These are phyloP conservation scores for Trichoderma sp. DNA, from an alignment of 2,329 filamentous ascomycete genomes.

Conservation along the genomic window DNA sequence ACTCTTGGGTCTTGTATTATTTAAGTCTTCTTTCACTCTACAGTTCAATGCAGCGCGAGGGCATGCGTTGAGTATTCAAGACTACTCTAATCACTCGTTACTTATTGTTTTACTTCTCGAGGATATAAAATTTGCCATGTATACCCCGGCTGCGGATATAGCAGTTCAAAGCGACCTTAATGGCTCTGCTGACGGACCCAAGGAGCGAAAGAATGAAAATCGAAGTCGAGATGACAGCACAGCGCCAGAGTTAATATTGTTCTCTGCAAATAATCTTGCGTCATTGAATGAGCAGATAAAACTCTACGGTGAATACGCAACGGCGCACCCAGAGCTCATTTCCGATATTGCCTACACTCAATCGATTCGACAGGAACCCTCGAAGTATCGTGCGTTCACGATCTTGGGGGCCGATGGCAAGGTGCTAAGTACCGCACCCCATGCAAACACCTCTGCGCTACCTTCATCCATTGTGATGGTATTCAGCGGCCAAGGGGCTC, in stretches of 20 bases:
- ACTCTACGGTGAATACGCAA: slow-evolving; percentile 2
- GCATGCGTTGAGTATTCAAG: no score
- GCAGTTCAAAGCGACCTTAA: background rate
- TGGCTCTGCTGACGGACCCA: background rate
- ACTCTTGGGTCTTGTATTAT: no score
- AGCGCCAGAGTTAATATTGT: slow-evolving; percentile 16
- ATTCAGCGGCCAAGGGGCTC: slow-evolving; percentile 44
- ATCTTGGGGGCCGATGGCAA: background rate
- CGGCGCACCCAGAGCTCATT: background rate
- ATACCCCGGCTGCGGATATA: background rate
- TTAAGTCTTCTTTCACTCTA: no score
- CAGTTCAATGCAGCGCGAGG: no score
- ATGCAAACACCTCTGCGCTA: background rate
- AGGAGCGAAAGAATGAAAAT: background rate
- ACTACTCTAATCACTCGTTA: no score
- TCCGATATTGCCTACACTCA: slow-evolving; percentile 24
- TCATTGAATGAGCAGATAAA: slow-evolving; percentile 23
- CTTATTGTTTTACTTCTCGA: no score
- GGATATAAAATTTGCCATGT: no score
- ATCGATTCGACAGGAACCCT: slow-evolving; percentile 3
- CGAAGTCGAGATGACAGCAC: background rate
- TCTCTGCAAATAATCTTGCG: slow-evolving; percentile 18
- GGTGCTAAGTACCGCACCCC: background rate
- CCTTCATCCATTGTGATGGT: slow-evolving; percentile 31
- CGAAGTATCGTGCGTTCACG: background rate